These are phyloP conservation scores for Erodium texanum DNA, from an alignment of 441 rosid genomes.

Conservation along the genomic window DNA sequence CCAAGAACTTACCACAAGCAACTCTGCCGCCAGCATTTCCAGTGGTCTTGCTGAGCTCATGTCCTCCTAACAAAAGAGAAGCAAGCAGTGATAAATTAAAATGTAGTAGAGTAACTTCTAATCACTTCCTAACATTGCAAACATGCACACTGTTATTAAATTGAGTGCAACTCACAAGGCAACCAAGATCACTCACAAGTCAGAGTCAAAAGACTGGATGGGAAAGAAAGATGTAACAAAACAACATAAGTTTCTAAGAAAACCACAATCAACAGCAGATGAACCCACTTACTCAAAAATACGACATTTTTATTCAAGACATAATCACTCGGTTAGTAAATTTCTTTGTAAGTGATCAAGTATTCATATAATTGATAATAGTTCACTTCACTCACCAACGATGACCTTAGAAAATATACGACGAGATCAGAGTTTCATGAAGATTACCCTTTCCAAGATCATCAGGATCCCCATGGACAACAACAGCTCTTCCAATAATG, in stretches of 20 bases:
- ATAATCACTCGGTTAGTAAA: background rate
- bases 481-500: constrained; percentile 86
- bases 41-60: constrained; percentile 71
- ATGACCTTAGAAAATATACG: too few species aligned
- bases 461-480: constrained; percentile 84
- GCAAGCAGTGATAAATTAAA: too few species aligned
- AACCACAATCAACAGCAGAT: too few species aligned
- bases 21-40: constrained; percentile 85
- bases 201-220: too few species aligned
- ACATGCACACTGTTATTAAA: too few species aligned
- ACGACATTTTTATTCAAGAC: background rate
- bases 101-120: too few species aligned
- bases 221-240: too few species aligned
- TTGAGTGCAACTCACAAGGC: too few species aligned
- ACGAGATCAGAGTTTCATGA: too few species aligned
- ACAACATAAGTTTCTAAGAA: too few species aligned
- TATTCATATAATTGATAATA: background rate
- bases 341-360: background rate
- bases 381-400: background rate
- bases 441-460: constrained; percentile 84
- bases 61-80: constrained; percentile 48
- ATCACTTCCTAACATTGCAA: too few species aligned
- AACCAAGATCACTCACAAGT: too few species aligned
- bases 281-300: background rate
- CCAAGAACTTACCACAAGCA: constrained; percentile 55